Percentiles rank a stretch among this genome's conserved stretches.
These are phyloP conservation scores for Wickerhamia fluorescens DNA, from an alignment of 805 yeast genomes.

Conservation along the genomic window DNA sequence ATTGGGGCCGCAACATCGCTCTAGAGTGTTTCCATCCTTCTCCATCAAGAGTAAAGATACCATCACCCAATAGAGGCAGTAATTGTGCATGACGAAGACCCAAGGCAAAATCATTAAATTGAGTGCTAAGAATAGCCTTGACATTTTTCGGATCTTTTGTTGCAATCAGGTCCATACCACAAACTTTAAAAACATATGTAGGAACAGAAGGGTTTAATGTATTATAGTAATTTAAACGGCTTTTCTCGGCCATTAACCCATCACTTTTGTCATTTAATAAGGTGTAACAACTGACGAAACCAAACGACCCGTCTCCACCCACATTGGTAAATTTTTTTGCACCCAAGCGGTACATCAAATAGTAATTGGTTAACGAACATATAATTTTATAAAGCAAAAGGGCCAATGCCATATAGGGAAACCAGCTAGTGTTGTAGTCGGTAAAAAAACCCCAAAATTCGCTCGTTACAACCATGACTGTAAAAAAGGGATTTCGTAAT, in stretches of 20 bases:
- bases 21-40: constrained; percentile 22
- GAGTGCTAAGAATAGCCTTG: constrained; percentile 22
- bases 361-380: too few species aligned
- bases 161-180: constrained; percentile 13
- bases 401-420: too few species aligned
- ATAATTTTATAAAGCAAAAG: too few species aligned
- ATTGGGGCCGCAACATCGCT: constrained; percentile 22
- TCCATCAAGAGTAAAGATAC: constrained; percentile 22
- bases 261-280: constrained; percentile 9
- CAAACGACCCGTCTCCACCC: constrained; percentile 8
- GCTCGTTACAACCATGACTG: too few species aligned
- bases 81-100: constrained; percentile 17
- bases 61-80: constrained; percentile 17
- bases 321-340: constrained; percentile 6
- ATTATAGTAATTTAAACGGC: constrained; percentile 8
- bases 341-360: constrained; percentile 4
- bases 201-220: constrained; percentile 9
- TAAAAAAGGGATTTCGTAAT: too few species aligned
- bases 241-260: constrained; percentile 15
- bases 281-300: constrained; percentile 10
- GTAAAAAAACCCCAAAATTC: too few species aligned
- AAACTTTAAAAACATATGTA: constrained; percentile 7
- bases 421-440: too few species aligned
- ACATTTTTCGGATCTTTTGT: constrained; percentile 18
- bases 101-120: constrained; percentile 19